These are phyloP conservation scores for Hyaloscypha bicolor DNA, from an alignment of 495 filamentous ascomycete species.

Conservation along the genomic window DNA sequence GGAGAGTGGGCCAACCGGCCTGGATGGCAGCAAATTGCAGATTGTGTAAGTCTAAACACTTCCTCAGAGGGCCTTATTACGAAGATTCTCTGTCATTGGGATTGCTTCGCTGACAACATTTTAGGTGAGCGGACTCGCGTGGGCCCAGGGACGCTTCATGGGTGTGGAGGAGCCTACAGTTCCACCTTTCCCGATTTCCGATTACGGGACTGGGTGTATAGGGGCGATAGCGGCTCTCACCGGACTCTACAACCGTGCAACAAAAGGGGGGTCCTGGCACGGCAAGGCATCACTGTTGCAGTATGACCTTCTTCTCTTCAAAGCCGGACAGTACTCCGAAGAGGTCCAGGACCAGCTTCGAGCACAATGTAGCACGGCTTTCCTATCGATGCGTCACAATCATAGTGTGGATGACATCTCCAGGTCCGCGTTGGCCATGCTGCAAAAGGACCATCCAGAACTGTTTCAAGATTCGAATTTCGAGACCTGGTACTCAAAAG, in stretches of 20 bases:
- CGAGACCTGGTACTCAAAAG: constrained; percentile 19
- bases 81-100: too few species aligned
- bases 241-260: constrained; percentile 18
- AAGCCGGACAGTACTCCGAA: constrained; percentile 13
- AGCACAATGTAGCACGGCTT: background rate
- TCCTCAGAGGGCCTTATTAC: too few species aligned
- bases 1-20: constrained; percentile 50
- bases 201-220: constrained; percentile 72
- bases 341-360: constrained; percentile 12
- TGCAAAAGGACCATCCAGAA: constrained; percentile 10
- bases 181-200: constrained; percentile 78
- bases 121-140: constrained; percentile 61
- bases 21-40: constrained; percentile 64
- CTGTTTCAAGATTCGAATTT: constrained; percentile 8
- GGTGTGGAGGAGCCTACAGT: constrained; percentile 66
- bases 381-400: constrained; percentile 14
- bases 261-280: constrained; percentile 21
- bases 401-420: constrained; percentile 23
- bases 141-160: constrained; percentile 73
- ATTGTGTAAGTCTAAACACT: constrained; percentile 34
- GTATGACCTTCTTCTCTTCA: constrained; percentile 24
- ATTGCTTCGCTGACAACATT: background rate
- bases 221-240: constrained; percentile 60
- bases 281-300: constrained; percentile 23
- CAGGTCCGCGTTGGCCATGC: constrained; percentile 2